Evolutionary conservation across 345 rosid species (phyloP).

Genomic region (Pelargonium nanum): DNA sequence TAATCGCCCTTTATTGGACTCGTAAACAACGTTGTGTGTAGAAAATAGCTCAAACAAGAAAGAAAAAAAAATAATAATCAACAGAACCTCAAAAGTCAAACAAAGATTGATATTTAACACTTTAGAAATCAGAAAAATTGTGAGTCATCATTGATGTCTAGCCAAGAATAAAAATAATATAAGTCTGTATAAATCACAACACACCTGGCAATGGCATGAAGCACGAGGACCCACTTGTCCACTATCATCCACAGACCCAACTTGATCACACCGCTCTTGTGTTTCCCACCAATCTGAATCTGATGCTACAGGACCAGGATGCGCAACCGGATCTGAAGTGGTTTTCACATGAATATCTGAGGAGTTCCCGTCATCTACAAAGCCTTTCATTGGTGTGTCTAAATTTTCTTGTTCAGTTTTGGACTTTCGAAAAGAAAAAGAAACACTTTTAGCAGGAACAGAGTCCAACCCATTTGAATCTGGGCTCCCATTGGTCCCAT

Average conservation of each 20-base stretch:
- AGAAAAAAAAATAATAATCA: not conserved
- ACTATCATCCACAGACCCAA: slow-evolving; percentile 40
- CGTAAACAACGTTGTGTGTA: not conserved
- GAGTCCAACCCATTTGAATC: slow-evolving; percentile 32
- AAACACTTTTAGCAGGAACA: slow-evolving; percentile 8
- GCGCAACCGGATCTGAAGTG: slow-evolving; percentile 18
- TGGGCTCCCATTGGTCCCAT: slow-evolving; percentile 27
- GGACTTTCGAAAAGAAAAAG: slow-evolving; percentile 47
- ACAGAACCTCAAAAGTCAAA: not conserved
- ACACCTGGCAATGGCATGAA: slow-evolving; percentile 93
- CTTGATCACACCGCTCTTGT: slow-evolving; percentile 67
- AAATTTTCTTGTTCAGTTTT: slow-evolving; percentile 39
- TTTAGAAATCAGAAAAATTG: not conserved
- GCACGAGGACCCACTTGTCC: slow-evolving; percentile 89
- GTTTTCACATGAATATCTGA: slow-evolving; percentile 23
- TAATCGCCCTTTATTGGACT: not conserved
- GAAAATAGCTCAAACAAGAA: not conserved
- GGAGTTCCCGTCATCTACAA: slow-evolving; percentile 63
- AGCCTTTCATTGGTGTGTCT: slow-evolving; percentile 76
- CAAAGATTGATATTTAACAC: not conserved
- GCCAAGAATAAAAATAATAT: not conserved
- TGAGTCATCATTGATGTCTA: not conserved
- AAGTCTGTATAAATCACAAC: slow-evolving; percentile 13
- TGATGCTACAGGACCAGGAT: slow-evolving; percentile 25
- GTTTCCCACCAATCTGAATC: slow-evolving; percentile 90